Evolutionary conservation across 2,329 filamentous ascomycete species (phyloP), one percentile per base, ranked within the genome.

Genomic region (Pseudocercospora macadamiae): DNA sequence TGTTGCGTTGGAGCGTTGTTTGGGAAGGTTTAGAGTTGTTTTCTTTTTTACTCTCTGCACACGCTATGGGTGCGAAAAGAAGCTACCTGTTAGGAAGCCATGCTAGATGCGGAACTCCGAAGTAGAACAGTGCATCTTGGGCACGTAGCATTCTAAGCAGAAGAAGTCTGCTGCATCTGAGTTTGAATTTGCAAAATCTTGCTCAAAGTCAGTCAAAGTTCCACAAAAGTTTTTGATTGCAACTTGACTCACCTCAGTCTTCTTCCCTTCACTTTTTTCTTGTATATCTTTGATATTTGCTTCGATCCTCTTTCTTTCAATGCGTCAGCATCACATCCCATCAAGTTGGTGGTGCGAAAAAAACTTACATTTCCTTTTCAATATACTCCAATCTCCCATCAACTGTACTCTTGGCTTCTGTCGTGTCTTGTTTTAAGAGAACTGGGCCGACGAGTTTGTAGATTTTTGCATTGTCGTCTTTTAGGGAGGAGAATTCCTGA

Each of bases 361-460:
- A 6, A 16, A 73, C 87, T 75, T 74, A 96, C 92, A 97, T 95
- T 73, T 99, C 93, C 71, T 93, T 91, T 65, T 88, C 84, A 66
- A 99, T 99, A 71, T 93, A 97, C 66, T 96, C 92, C 51, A 99
- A 76, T 21, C 95, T 86, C 18, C 91, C 91, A 68, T 96, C 91
- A 16, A 99, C 95, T 0, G 92, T 93, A 81, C 90, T 89, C 65
- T 92, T 87, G 0, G 95, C 95, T 74, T 99, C 95, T 1, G 86
- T 79, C 75, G 90, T 93, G 58, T 97, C 95, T 76, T 99, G 95
- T 82, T 97, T 97, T 70, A 99, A 77, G 34, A 99, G 79, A 5
- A 97, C 90, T 0, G 95, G 95, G 0, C 95, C 95, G 47, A 96
- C 87, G 39, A 97, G 86, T 78, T 97, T 99, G 85, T 96, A 99